A percentile compares a stretch with the other conserved stretches of the same genome.
These are phyloP conservation scores for Suillus discolor DNA, from an alignment of 768 basidiomycete genomes.

Conservation along the genomic window DNA sequence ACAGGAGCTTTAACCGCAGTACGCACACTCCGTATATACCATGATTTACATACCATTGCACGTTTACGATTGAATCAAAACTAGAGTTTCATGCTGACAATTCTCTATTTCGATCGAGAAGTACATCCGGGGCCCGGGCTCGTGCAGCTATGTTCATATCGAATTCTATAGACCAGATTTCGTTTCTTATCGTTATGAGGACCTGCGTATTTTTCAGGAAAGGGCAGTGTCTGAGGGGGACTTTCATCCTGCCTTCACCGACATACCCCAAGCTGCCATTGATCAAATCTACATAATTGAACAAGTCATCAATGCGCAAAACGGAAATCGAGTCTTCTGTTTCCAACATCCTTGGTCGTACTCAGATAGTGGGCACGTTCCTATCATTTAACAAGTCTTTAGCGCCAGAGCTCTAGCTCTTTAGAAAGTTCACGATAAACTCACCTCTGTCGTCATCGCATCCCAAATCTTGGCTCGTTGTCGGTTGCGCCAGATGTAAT, in stretches of 20 bases:
- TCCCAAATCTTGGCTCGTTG: constrained; percentile 59
- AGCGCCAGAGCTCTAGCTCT: background rate
- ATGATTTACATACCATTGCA: background rate
- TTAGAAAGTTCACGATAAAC: constrained; percentile 10
- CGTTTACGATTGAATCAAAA: background rate
- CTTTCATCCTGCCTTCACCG: no score
- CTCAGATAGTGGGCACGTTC: constrained; percentile 58
- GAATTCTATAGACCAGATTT: no score
- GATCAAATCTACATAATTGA: background rate
- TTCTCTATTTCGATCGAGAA: background rate
- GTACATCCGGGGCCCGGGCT: no score
- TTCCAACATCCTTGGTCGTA: constrained; percentile 62
- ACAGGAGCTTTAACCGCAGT: background rate
- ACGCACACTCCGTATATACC: no score
- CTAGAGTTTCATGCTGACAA: background rate
- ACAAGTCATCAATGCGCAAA: constrained; percentile 47
- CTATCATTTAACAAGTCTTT: constrained; percentile 27
- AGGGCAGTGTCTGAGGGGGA: no score
- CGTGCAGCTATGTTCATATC: no score
- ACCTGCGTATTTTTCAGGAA: no score
- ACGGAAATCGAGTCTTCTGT: constrained; percentile 58
- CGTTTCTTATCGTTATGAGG: no score
- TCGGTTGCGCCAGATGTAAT: constrained; percentile 63
- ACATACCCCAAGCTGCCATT: no score
- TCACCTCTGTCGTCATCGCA: constrained; percentile 51